These are phyloP conservation scores for Arthrobotrys megalospora DNA, from an alignment of 2,329 filamentous ascomycete species.

Conservation along the genomic window DNA sequence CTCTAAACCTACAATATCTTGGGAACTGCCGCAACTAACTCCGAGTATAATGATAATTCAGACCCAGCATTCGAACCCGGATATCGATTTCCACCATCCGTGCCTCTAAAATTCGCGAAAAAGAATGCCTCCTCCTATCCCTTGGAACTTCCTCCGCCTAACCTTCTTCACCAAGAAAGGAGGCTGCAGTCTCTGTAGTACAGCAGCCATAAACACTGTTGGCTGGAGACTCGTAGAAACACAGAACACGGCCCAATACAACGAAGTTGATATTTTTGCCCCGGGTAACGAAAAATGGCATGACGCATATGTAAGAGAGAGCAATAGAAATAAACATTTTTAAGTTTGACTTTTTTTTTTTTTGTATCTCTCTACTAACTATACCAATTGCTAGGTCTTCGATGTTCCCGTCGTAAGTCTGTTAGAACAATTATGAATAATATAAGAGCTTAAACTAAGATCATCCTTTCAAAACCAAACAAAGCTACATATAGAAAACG, in stretches of 20 bases:
- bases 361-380: neutral
- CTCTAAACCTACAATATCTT: too few species aligned
- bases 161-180: slow-evolving; percentile 53
- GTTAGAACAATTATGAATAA: neutral
- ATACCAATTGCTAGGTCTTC: slow-evolving; percentile 28
- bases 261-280: slow-evolving; percentile 38
- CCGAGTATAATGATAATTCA: too few species aligned
- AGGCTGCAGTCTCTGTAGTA: slow-evolving; percentile 40
- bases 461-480: neutral
- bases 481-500: slow-evolving; percentile 47
- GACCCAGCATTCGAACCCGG: too few species aligned
- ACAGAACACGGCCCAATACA: slow-evolving; percentile 17
- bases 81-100: too few species aligned
- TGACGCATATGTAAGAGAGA: slow-evolving; percentile 46
- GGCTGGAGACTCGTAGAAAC: slow-evolving; percentile 29
- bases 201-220: slow-evolving; percentile 16
- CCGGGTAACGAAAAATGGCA: slow-evolving; percentile 50
- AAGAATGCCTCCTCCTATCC: slow-evolving; percentile 9
- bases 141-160: slow-evolving; percentile 37
- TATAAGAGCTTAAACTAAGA: neutral
- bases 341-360: too few species aligned
- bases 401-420: slow-evolving; percentile 46
- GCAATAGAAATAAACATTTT: neutral
- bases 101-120: neutral
- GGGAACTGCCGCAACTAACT: too few species aligned